Evolutionary conservation across 805 yeast species (phyloP).

Genomic region (Metschnikowia kofuensis): DNA sequence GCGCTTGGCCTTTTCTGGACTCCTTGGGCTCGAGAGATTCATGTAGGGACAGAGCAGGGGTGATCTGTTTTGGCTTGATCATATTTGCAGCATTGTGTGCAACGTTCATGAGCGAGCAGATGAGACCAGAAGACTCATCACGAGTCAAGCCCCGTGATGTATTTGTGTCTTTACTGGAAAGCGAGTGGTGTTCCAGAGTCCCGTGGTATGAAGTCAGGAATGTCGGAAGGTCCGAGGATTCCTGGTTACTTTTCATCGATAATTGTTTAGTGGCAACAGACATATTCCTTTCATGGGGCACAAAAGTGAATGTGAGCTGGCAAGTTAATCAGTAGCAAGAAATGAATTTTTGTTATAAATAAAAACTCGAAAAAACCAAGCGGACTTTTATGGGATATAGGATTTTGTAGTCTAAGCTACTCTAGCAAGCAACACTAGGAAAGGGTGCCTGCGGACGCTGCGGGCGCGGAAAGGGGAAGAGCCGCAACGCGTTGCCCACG

Average conservation of each 20-base stretch:
- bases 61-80: constrained; percentile 8
- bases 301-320: neutral
- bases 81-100: constrained; percentile 46
- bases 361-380: too few relatives aligned
- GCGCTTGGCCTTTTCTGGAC: neutral
- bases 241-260: neutral
- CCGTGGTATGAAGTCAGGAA: constrained; percentile 1
- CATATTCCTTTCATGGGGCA: neutral
- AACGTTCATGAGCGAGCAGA: constrained; percentile 43
- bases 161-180: neutral
- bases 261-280: neutral
- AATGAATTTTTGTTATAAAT: too few relatives aligned
- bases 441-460: neutral
- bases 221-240: neutral
- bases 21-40: neutral
- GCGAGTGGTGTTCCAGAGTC: neutral
- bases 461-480: neutral
- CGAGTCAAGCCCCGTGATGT: constrained; percentile 1
- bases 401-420: neutral
- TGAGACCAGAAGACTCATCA: constrained; percentile 30
- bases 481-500: constrained; percentile 1
- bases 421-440: neutral
- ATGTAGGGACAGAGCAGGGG: neutral
- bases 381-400: too few relatives aligned
- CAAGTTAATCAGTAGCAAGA: too few relatives aligned